These are phyloP conservation scores for Vaccinium corymbosum DNA, from an alignment of 148 eudicot species.

Conservation along the genomic window DNA sequence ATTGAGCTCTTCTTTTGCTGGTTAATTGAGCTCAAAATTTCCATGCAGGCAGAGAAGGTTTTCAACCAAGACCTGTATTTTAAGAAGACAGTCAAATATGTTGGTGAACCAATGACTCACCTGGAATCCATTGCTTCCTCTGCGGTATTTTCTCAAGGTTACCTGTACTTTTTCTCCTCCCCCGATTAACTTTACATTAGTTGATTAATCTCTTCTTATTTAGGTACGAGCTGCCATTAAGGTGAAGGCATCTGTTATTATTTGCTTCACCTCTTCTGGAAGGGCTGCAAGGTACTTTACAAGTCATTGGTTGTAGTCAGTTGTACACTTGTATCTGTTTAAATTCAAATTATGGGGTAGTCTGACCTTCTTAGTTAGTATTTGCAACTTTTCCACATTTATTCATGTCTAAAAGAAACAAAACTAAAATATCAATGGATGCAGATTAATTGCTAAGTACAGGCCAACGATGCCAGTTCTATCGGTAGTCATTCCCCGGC, in stretches of 20 bases:
- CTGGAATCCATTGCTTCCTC: conserved; percentile 91
- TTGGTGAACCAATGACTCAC: conserved; percentile 83
- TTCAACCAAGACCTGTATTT: conserved; percentile 78
- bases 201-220: conserved; percentile 7
- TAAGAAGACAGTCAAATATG: conserved; percentile 72
- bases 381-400: background rate
- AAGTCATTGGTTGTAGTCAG: background rate
- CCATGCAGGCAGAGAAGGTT: conserved; percentile 80
- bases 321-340: too few species aligned
- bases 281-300: conserved; percentile 82
- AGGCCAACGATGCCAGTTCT: conserved; percentile 95
- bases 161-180: background rate
- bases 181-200: background rate
- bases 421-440: background rate
- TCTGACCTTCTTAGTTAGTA: background rate
- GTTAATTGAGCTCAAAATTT: conserved; percentile 1
- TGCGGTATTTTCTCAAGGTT: conserved; percentile 48
- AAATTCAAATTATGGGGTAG: background rate
- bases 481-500: conserved; percentile 89
- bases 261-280: conserved; percentile 96
- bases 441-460: conserved; percentile 93
- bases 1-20: background rate
- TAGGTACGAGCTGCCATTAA: conserved; percentile 93
- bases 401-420: background rate
- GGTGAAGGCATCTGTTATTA: conserved; percentile 95